These are phyloP conservation scores for Miscanthus lutarioriparius DNA, from an alignment of 176 grass and related monocot genomes.

Conservation along the genomic window DNA sequence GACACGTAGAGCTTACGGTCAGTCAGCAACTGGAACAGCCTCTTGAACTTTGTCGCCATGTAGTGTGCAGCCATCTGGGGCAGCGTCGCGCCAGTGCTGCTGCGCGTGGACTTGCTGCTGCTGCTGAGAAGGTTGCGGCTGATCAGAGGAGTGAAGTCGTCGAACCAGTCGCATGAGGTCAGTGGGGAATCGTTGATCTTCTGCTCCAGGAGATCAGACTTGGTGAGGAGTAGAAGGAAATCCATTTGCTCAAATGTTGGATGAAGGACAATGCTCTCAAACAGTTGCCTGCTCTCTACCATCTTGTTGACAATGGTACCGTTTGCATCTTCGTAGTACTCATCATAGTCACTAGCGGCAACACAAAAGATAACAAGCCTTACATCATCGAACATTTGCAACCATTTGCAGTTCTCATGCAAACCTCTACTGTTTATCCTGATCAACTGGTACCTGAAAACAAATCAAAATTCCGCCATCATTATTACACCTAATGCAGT, in stretches of 20 bases:
- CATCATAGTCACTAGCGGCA: constrained; percentile 69
- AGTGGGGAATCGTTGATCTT: constrained; percentile 72
- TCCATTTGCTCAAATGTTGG: constrained; percentile 60
- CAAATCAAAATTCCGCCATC: neutral
- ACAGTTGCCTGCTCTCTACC: constrained; percentile 76
- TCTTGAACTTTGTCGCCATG: constrained; percentile 79
- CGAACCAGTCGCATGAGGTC: constrained; percentile 75
- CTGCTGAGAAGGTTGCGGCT: constrained; percentile 43
- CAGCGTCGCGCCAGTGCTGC: constrained; percentile 43
- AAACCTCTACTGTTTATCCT: constrained; percentile 77
- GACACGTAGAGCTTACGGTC: constrained; percentile 69
- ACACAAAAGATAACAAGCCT: constrained; percentile 83
- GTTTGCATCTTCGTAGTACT: constrained; percentile 60
- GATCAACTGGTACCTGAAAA: constrained; percentile 78
- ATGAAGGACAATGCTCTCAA: constrained; percentile 62
- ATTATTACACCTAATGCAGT: neutral
- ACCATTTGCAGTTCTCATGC: constrained; percentile 75
- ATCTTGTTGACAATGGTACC: constrained; percentile 68
- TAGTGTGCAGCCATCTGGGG: constrained; percentile 74
- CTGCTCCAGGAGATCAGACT: constrained; percentile 83
- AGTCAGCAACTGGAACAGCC: constrained; percentile 60
- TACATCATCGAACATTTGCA: constrained; percentile 88
- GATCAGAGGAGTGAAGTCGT: constrained; percentile 65
- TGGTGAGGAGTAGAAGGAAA: constrained; percentile 81
- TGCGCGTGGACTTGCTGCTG: constrained; percentile 10